Percentiles rank a stretch among this genome's conserved stretches.
Conservation (phyloP, 2,329 filamentous ascomycete genomes). For the Cryphonectria nitschkei region DNA sequence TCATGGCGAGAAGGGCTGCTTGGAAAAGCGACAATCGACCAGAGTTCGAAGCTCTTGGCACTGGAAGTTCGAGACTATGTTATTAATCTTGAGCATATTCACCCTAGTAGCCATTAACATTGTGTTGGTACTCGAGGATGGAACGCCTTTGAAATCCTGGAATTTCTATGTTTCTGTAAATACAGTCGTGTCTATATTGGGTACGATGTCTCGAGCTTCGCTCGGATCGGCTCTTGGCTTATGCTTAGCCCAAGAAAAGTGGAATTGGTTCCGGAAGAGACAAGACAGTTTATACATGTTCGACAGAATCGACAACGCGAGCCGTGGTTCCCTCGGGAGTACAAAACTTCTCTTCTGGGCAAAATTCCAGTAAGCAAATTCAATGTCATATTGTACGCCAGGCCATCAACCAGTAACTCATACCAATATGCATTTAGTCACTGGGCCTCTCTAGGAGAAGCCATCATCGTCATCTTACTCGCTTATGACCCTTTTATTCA, state of each 20-base stretch:
- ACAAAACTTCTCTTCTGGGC: neutral
- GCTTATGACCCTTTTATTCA: constrained; percentile 9
- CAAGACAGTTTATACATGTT: neutral
- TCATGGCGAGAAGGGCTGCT: neutral
- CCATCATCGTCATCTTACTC: neutral
- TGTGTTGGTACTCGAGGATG: neutral
- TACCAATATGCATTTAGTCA: neutral
- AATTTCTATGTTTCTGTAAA: constrained; percentile 4
- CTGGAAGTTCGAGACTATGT: neutral
- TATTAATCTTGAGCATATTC: neutral
- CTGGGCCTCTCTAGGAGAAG: neutral
- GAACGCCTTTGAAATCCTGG: neutral
- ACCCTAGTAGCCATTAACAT: neutral
- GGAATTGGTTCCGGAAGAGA: constrained; percentile 13
- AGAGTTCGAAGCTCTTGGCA: neutral
- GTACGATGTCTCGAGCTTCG: neutral
- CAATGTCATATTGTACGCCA: neutral
- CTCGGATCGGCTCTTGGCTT: constrained; percentile 1
- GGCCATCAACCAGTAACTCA: neutral
- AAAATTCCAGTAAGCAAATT: neutral
- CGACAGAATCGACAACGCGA: constrained; percentile 1
- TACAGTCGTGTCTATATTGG: neutral
- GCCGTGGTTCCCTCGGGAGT: neutral
- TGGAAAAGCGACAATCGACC: neutral
- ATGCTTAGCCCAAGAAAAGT: constrained; percentile 9